Conservation (phyloP, 2,329 filamentous ascomycete species). For the Xylariaceae sp. region DNA sequence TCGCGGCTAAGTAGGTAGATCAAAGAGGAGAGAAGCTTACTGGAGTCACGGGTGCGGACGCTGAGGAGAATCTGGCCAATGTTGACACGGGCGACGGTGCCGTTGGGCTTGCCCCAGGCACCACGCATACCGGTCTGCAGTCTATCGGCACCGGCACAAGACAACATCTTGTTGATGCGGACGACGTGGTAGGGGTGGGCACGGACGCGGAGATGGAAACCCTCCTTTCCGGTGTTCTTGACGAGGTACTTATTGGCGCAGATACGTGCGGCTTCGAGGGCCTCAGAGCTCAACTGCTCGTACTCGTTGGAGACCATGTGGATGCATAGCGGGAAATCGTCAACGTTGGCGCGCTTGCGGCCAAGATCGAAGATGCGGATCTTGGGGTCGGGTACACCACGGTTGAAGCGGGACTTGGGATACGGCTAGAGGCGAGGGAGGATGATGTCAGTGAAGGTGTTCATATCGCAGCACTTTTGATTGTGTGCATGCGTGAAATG, state of each 20-base stretch:
- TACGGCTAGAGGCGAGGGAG: slow-evolving; percentile 68
- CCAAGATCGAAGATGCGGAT: slow-evolving; percentile 98
- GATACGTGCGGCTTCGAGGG: slow-evolving; percentile 98
- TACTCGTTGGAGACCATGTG: slow-evolving; percentile 99
- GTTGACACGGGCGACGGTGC: slow-evolving; percentile 98
- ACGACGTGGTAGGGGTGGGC: slow-evolving; percentile 99
- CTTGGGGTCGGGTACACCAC: slow-evolving; percentile 86
- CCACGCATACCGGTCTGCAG: slow-evolving; percentile 99
- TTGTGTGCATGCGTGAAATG: not conserved
- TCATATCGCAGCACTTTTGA: not conserved
- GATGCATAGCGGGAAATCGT: slow-evolving; percentile 99
- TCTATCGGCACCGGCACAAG: slow-evolving; percentile 99
- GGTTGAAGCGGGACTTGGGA: slow-evolving; percentile 99
- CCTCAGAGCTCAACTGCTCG: slow-evolving; percentile 99
- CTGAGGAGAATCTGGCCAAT: slow-evolving; percentile 99
- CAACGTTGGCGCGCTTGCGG: slow-evolving; percentile 97
- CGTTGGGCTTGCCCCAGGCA: slow-evolving; percentile 99
- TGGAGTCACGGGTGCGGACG: slow-evolving; percentile 92
- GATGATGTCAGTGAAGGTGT: slow-evolving; percentile 51
- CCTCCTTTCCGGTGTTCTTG: slow-evolving; percentile 70
- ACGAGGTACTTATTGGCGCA: slow-evolving; percentile 98
- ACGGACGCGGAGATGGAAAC: slow-evolving; percentile 74
- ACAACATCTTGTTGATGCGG: slow-evolving; percentile 99
- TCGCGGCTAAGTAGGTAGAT: not conserved
- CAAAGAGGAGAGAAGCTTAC: slow-evolving; percentile 53